Percentiles rank a stretch among this genome's conserved stretches.
phyloP scores from a whole-genome alignment of 129 eudicot species.

The Saussurea involucrata region DNA sequence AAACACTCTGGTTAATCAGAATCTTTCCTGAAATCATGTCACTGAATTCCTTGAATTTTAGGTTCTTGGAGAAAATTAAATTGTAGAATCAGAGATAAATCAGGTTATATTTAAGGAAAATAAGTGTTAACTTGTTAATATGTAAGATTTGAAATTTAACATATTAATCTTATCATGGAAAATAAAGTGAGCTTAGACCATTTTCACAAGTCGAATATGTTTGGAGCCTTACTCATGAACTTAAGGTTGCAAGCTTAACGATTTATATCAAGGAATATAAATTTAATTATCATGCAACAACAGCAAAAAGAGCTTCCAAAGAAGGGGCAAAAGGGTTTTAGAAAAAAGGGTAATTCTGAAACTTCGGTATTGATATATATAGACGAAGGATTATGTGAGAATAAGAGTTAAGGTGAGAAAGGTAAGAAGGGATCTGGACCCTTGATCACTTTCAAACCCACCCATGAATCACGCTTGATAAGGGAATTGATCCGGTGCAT shows the following conservation, averaged over 20 bases:
- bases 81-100: neutral
- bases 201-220: neutral
- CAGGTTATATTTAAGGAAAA: neutral
- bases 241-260: neutral
- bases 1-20: neutral
- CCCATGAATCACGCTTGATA: too few relatives aligned
- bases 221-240: neutral
- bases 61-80: neutral
- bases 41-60: neutral
- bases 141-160: neutral
- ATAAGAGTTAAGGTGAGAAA: too few relatives aligned
- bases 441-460: too few relatives aligned
- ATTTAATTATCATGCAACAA: neutral
- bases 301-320: neutral
- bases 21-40: slow-evolving; percentile 5
- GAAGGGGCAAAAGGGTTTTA: neutral
- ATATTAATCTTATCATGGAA: neutral
- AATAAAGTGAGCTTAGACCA: neutral
- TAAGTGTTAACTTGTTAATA: neutral
- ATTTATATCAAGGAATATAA: neutral
- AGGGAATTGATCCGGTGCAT: too few relatives aligned
- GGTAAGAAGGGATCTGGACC: too few relatives aligned
- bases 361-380: neutral
- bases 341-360: neutral
- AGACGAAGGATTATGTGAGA: too few relatives aligned